Conservation (phyloP, 345 rosid species). For the Acer campestre region DNA sequence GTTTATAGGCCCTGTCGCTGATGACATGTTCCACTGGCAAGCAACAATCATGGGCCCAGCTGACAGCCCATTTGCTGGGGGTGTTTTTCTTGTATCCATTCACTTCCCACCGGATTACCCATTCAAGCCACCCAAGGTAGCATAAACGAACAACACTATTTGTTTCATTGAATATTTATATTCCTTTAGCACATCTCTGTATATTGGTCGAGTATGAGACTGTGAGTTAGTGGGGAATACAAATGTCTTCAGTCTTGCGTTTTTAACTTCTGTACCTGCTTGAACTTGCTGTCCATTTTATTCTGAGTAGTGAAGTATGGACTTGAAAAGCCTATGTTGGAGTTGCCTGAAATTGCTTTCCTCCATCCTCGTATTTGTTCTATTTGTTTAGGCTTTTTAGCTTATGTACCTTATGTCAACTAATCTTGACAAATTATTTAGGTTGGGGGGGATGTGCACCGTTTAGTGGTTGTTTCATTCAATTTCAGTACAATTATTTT, state of each 20-base stretch:
- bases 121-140: slow-evolving; percentile 80
- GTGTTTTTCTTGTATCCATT: slow-evolving; percentile 69
- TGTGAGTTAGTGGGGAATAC: background rate
- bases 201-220: too few species aligned
- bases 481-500: background rate
- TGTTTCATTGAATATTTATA: background rate
- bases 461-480: background rate
- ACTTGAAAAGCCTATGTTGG: background rate
- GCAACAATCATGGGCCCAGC: slow-evolving; percentile 81
- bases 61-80: slow-evolving; percentile 73
- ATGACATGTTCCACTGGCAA: slow-evolving; percentile 84
- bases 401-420: background rate
- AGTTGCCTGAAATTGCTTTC: background rate
- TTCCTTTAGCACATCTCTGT: background rate
- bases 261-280: background rate
- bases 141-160: background rate
- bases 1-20: slow-evolving; percentile 61
- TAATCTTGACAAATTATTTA: background rate
- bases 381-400: background rate
- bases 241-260: background rate
- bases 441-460: background rate
- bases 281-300: background rate
- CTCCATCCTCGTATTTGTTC: background rate
- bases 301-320: background rate
- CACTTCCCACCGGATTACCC: slow-evolving; percentile 86